Percentiles rank a stretch among this genome's conserved stretches.
These are phyloP conservation scores for Globisporangium abappressorium DNA, from an alignment of 352 stramenopile species.

Conservation along the genomic window DNA sequence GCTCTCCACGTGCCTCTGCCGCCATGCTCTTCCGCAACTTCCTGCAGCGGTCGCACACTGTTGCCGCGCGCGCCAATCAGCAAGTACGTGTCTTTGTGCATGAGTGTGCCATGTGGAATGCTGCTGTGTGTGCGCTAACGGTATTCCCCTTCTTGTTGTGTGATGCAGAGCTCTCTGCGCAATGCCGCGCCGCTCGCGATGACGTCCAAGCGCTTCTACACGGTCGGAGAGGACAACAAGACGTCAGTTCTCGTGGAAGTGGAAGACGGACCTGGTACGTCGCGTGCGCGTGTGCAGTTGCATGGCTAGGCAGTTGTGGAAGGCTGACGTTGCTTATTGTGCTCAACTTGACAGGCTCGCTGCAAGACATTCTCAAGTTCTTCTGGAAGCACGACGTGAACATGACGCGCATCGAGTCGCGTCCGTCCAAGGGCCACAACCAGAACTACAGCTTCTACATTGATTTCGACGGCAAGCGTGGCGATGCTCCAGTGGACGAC, in stretches of 20 bases:
- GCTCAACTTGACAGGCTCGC: slow-evolving; percentile 52
- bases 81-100: neutral
- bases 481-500: slow-evolving; percentile 73
- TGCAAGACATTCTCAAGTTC: slow-evolving; percentile 94
- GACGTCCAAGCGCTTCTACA: slow-evolving; percentile 16
- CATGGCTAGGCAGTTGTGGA: neutral
- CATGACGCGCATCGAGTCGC: slow-evolving; percentile 96
- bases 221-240: slow-evolving; percentile 52
- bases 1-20: too few relatives aligned
- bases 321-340: neutral
- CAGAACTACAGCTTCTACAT: slow-evolving; percentile 92
- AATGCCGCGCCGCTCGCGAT: slow-evolving; percentile 8
- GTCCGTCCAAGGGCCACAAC: slow-evolving; percentile 82
- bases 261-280: slow-evolving; percentile 48
- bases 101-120: neutral
- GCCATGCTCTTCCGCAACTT: slow-evolving; percentile 15
- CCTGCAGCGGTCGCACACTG: slow-evolving; percentile 7
- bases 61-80: neutral
- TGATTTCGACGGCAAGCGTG: slow-evolving; percentile 88
- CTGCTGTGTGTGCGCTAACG: neutral
- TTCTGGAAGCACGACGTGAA: slow-evolving; percentile 98
- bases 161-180: neutral
- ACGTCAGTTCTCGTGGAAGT: slow-evolving; percentile 78
- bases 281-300: too few relatives aligned
- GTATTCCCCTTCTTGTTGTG: neutral